A percentile compares a stretch with the other conserved stretches of the same genome.
Conservation (phyloP, 1,139 yeast genomes). For the Kazachstania sp. region DNA sequence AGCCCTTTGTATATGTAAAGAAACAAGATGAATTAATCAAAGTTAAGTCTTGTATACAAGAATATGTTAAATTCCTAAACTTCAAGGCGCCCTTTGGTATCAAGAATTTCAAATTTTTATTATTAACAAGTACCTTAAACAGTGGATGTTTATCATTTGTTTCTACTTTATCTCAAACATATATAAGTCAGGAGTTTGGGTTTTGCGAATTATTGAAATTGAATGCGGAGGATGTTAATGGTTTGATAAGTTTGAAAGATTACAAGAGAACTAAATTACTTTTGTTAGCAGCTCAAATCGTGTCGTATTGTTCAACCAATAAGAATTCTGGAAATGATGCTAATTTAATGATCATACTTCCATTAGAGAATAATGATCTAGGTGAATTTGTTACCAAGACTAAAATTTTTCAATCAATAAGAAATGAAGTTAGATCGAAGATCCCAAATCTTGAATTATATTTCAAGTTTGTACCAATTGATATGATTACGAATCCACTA, state of each 20-base stretch:
- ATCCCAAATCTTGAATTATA: constrained; percentile 41
- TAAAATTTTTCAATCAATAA: constrained; percentile 42
- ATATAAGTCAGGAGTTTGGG: constrained; percentile 29
- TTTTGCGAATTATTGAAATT: constrained; percentile 29
- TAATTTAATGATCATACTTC: constrained; percentile 30
- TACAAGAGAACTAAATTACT: constrained; percentile 33
- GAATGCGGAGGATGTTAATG: constrained; percentile 27
- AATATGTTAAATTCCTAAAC: constrained; percentile 34
- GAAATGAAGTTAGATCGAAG: constrained; percentile 33
- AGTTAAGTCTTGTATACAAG: constrained; percentile 25
- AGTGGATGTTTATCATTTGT: constrained; percentile 24
- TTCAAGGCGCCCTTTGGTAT: constrained; percentile 44
- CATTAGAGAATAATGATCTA: constrained; percentile 30
- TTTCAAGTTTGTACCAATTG: constrained; percentile 51
- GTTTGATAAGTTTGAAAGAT: constrained; percentile 23
- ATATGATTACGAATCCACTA: constrained; percentile 38
- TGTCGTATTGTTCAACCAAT: constrained; percentile 32
- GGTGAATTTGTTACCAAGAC: constrained; percentile 43
- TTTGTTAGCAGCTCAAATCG: constrained; percentile 40
- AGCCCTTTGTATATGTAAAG: constrained; percentile 26
- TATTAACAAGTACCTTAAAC: constrained; percentile 34
- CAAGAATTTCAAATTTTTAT: constrained; percentile 47
- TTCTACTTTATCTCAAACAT: constrained; percentile 27
- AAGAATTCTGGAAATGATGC: constrained; percentile 25
- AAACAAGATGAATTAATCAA: constrained; percentile 27